A percentile compares a stretch with the other conserved stretches of the same genome.
phyloP scores from a whole-genome alignment of 2,329 filamentous ascomycete species.

The Rutstroemia sydowiana region DNA sequence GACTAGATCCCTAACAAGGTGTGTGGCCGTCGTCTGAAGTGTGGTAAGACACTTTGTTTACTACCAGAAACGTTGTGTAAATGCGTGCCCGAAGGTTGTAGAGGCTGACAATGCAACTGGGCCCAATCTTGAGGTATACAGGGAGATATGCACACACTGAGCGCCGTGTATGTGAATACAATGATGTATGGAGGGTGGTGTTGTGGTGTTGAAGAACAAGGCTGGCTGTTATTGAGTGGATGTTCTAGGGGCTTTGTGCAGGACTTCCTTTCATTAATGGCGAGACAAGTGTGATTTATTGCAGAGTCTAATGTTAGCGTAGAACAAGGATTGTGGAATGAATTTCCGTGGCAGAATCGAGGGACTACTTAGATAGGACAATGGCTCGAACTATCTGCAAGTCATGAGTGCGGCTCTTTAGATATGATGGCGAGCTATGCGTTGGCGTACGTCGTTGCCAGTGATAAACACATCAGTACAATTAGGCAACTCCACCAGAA shows the following conservation, averaged over 20 bases:
- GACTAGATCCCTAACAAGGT: slow-evolving; percentile 17
- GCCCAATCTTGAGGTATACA: slow-evolving; percentile 43
- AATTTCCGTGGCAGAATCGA: slow-evolving; percentile 25
- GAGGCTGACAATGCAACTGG: slow-evolving; percentile 41
- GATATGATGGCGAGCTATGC: slow-evolving; percentile 61
- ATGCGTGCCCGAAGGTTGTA: slow-evolving; percentile 21
- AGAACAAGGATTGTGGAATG: slow-evolving; percentile 28
- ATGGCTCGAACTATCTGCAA: slow-evolving; percentile 31
- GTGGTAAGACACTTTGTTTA: slow-evolving; percentile 23
- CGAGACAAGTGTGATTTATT: slow-evolving; percentile 61
- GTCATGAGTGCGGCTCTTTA: slow-evolving; percentile 53
- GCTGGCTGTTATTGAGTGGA: slow-evolving; percentile 29
- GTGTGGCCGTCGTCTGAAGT: slow-evolving; percentile 18
- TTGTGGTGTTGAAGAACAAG: slow-evolving; percentile 30
- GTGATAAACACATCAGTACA: slow-evolving; percentile 60
- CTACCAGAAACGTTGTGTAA: slow-evolving; percentile 21
- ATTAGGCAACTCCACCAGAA: slow-evolving; percentile 55
- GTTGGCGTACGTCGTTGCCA: slow-evolving; percentile 82
- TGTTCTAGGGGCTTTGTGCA: slow-evolving; percentile 29
- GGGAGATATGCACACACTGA: slow-evolving; percentile 31
- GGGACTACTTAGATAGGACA: slow-evolving; percentile 33
- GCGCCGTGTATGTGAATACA: slow-evolving; percentile 26
- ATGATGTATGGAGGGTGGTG: slow-evolving; percentile 27
- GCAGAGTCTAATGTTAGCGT: slow-evolving; percentile 33
- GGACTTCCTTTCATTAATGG: slow-evolving; percentile 41